These are phyloP conservation scores for Saccharomyces hybrid DNA, from an alignment of 1,139 yeast genomes.

Conservation along the genomic window DNA sequence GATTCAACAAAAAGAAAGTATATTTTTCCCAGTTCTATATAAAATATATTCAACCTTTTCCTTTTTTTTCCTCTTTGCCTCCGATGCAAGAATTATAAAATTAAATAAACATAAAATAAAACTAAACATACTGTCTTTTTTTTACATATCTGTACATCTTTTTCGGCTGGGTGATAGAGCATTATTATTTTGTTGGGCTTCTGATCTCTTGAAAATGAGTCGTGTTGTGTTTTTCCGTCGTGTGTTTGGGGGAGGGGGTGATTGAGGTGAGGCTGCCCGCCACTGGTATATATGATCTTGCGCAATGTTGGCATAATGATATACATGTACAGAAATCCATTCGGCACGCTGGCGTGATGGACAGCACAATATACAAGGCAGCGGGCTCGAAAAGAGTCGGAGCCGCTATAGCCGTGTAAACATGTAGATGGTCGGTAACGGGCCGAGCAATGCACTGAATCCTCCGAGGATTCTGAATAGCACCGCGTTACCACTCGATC, in stretches of 20 bases:
- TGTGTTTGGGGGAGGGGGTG: background rate
- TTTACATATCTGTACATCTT: background rate
- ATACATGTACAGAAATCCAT: too few relatives aligned
- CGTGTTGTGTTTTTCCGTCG: background rate
- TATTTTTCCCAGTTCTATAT: background rate
- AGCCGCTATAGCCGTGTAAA: too few relatives aligned
- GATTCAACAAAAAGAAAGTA: slow-evolving; percentile 21
- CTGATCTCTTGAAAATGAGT: background rate
- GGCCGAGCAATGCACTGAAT: too few relatives aligned
- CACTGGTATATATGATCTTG: background rate
- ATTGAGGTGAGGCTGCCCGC: background rate
- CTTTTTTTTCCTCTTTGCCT: background rate
- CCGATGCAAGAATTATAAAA: background rate
- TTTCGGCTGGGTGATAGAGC: background rate
- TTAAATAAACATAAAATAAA: background rate
- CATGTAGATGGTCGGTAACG: too few relatives aligned
- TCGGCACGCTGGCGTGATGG: too few relatives aligned
- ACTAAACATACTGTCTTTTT: background rate
- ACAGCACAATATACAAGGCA: too few relatives aligned
- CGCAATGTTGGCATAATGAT: background rate
- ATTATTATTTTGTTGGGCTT: background rate
- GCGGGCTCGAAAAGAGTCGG: too few relatives aligned
- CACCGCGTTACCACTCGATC: too few relatives aligned
- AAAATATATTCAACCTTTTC: background rate
- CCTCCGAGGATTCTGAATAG: too few relatives aligned